phyloP scores from a whole-genome alignment of 73 alveolate species.

The Breviolum minutum region DNA sequence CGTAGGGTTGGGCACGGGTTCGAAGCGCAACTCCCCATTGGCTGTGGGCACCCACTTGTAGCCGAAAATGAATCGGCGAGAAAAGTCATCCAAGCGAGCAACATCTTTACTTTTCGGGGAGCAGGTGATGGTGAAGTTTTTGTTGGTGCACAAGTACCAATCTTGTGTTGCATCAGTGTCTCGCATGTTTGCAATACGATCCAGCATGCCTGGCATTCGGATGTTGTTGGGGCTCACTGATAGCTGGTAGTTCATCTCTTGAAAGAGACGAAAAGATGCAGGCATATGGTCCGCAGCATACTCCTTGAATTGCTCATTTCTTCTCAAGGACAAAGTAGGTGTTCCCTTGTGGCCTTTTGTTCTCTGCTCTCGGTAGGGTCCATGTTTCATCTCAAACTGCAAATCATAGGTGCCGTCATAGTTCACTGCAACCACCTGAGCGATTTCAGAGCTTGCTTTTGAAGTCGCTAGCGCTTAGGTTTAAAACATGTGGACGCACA shows the following conservation, averaged over 20 bases:
- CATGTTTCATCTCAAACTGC: constrained; percentile 84
- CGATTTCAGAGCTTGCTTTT: too few species aligned
- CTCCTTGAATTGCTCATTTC: constrained; percentile 87
- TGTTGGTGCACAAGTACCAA: constrained; percentile 83
- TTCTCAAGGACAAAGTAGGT: constrained; percentile 75
- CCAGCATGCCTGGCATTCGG: constrained; percentile 69
- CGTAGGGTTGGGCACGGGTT: constrained; percentile 55
- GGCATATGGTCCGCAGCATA: constrained; percentile 93
- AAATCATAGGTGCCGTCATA: constrained; percentile 87
- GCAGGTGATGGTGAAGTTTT: background rate
- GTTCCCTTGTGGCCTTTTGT: constrained; percentile 73
- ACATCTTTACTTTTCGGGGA: background rate
- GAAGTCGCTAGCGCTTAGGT: background rate
- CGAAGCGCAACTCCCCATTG: constrained; percentile 46
- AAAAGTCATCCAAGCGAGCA: constrained; percentile 37
- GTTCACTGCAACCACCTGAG: constrained; percentile 59
- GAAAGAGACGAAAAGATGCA: constrained; percentile 84
- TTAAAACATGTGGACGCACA: background rate
- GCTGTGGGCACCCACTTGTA: constrained; percentile 63
- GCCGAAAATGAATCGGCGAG: constrained; percentile 55
- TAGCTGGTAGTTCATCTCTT: constrained; percentile 87
- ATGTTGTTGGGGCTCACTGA: constrained; percentile 74
- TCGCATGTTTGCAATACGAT: constrained; percentile 57
- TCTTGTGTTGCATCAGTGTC: constrained; percentile 84
- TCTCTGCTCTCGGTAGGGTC: constrained; percentile 90